Evolutionary conservation across 2,329 filamentous ascomycete genomes (phyloP).

Genomic region (Epichloe gansuensis): DNA sequence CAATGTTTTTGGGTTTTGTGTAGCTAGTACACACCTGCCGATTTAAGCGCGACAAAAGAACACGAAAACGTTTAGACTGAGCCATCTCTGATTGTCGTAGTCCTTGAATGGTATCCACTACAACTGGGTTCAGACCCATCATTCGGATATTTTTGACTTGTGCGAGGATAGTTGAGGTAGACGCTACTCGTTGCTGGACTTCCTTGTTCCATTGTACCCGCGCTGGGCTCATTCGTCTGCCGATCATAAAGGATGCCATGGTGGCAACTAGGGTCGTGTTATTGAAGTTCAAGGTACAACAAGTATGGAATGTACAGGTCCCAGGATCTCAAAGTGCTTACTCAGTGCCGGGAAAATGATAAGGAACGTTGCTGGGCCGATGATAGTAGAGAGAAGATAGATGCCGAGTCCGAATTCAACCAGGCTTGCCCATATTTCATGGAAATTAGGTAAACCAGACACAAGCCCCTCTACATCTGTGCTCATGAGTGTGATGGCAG

Average conservation of each 20-base stretch:
- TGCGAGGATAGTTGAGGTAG: background rate
- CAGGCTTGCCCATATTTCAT: slow-evolving; percentile 28
- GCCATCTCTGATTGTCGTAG: slow-evolving; percentile 11
- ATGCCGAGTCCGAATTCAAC: slow-evolving; percentile 32
- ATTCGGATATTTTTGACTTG: slow-evolving; percentile 25
- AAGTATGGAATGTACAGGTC: too few species aligned
- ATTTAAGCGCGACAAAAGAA: slow-evolving; percentile 4
- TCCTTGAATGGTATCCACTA: slow-evolving; percentile 4
- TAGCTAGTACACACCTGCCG: slow-evolving; percentile 1
- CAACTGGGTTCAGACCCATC: slow-evolving; percentile 16
- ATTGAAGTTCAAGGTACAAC: too few species aligned
- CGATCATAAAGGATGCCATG: too few species aligned
- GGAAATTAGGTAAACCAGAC: slow-evolving; percentile 20
- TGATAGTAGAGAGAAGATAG: slow-evolving; percentile 33
- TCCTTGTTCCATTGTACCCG: background rate
- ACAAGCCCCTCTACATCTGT: slow-evolving; percentile 33
- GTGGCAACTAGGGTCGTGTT: background rate
- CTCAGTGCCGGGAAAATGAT: slow-evolving; percentile 11
- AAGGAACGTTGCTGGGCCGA: slow-evolving; percentile 34
- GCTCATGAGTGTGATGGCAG: slow-evolving; percentile 34
- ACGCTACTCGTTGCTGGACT: background rate
- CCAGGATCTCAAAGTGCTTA: too few species aligned
- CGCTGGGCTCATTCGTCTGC: background rate
- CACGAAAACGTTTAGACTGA: slow-evolving; percentile 3
- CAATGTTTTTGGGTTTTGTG: background rate